Conservation (phyloP, 2,329 filamentous ascomycete species). For the Clonostachys rosea region DNA sequence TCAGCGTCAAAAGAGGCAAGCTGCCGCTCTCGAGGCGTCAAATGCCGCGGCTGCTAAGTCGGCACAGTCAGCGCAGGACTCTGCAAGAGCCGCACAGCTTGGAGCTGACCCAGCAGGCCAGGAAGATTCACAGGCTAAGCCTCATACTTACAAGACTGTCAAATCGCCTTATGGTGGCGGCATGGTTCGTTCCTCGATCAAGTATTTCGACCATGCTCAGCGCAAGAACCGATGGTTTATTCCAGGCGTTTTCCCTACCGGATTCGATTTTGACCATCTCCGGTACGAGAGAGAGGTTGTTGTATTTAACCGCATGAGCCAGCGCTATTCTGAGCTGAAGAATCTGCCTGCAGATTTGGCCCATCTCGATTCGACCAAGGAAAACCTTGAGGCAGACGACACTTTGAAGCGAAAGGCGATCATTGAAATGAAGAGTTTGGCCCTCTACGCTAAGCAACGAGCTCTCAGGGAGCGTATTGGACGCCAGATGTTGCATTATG, state of each 20-base stretch:
- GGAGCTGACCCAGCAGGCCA: slow-evolving; percentile 25
- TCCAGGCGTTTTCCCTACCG: slow-evolving; percentile 82
- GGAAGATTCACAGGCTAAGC: slow-evolving; percentile 27
- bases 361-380: slow-evolving; percentile 77
- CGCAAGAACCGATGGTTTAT: slow-evolving; percentile 76
- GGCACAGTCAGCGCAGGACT: slow-evolving; percentile 20
- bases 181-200: slow-evolving; percentile 56
- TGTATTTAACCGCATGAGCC: slow-evolving; percentile 83
- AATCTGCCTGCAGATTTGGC: slow-evolving; percentile 79
- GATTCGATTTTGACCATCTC: slow-evolving; percentile 81
- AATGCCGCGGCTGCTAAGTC: slow-evolving; percentile 24
- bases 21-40: slow-evolving; percentile 43
- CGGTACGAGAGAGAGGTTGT: slow-evolving; percentile 84
- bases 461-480: slow-evolving; percentile 82
- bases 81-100: slow-evolving; percentile 25
- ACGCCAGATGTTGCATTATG: slow-evolving; percentile 88
- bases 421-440: slow-evolving; percentile 92
- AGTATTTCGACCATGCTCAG: slow-evolving; percentile 73
- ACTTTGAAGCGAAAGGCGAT: slow-evolving; percentile 82
- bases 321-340: slow-evolving; percentile 80
- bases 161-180: slow-evolving; percentile 62
- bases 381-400: slow-evolving; percentile 66
- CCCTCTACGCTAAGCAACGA: slow-evolving; percentile 83
- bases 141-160: slow-evolving; percentile 64
- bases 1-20: slow-evolving; percentile 60